phyloP scores from a whole-genome alignment of 1,284 basidiomycete species.

The Austroboletus niveus region DNA sequence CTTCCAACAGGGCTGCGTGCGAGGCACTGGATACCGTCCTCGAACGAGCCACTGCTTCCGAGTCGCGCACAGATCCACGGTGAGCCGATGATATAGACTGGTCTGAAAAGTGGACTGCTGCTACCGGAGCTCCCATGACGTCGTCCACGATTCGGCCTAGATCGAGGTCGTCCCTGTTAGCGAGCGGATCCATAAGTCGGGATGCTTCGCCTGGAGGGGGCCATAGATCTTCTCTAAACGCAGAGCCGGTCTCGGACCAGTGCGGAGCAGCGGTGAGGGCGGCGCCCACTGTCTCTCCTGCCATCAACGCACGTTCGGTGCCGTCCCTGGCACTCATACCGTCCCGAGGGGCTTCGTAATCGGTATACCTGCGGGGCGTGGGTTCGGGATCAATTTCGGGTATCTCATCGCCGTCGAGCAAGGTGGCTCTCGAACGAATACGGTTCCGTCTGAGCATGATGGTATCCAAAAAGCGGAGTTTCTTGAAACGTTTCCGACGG shows the following conservation, averaged over 20 bases:
- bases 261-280: background rate
- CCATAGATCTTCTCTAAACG: constrained; percentile 53
- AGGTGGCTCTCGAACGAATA: constrained; percentile 36
- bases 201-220: constrained; percentile 42
- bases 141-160: constrained; percentile 44
- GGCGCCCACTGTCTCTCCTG: background rate
- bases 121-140: constrained; percentile 45
- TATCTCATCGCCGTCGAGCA: constrained; percentile 48
- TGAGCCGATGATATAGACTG: constrained; percentile 22
- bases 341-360: constrained; percentile 30
- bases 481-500: constrained; percentile 42
- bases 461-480: constrained; percentile 36
- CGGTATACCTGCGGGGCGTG: constrained; percentile 29
- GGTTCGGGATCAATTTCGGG: background rate
- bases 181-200: constrained; percentile 44
- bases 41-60: constrained; percentile 12
- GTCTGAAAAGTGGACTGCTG: constrained; percentile 18
- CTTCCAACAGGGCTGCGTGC: constrained; percentile 21
- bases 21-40: constrained; percentile 22
- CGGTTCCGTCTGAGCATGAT: constrained; percentile 33
- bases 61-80: background rate
- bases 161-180: constrained; percentile 36
- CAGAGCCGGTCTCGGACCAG: constrained; percentile 42
- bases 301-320: too few species aligned
- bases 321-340: constrained; percentile 1